Base-by-base conservation (phyloP, 495 filamentous ascomycete species). In the Penicillium pulvis region DNA sequence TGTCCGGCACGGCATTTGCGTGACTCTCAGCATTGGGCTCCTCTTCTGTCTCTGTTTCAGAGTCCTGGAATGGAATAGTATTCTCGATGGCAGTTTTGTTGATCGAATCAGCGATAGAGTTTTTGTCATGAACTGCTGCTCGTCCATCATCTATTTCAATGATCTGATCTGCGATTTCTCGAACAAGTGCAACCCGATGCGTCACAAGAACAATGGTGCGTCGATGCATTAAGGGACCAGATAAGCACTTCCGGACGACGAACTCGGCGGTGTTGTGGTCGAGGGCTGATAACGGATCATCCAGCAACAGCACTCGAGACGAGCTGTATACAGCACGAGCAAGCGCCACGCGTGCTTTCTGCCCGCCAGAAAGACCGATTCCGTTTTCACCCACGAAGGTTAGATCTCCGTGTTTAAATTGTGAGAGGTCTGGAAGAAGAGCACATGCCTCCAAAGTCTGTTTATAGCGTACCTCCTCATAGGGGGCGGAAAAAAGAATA, bases 181-280 rank as follows among this genome's bases (percentile, higher is more conserved):
- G 77, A 52, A 88, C 87, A 8, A 94, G 78, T 51, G 88, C 83
- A 3, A 85, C 84, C 3, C 91, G 85, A 72, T 96, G 91, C 1
- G 91, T 96, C 9, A 91, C 88, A 11, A 96, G 80, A 26, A 93
- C 78, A 16, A 88, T 71, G 0, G 80, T 85, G 14, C 90, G 81
- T 16, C 73, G 83, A 33, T 85, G 72, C 59, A 87, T 72, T 51
- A 96, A 71, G 1, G 82, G 78, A 1, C 89, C 88, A 1, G 68
- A 70, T 39, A 96, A 81, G 59, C 89, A 85, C 59, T 86, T 90
- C 28, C 78, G 75, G 30, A 91, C 79, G 48, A 96, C 87, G 5
- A 70, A 75, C 57, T 90, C 86, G 2, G 90, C 91, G 0, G 91
- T 96, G 26, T 88, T 82, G 64, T 93, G 90, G 64, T 86, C 86